phyloP scores from a whole-genome alignment of 176 grass and related monocot species.

The Triticum turgidum region DNA sequence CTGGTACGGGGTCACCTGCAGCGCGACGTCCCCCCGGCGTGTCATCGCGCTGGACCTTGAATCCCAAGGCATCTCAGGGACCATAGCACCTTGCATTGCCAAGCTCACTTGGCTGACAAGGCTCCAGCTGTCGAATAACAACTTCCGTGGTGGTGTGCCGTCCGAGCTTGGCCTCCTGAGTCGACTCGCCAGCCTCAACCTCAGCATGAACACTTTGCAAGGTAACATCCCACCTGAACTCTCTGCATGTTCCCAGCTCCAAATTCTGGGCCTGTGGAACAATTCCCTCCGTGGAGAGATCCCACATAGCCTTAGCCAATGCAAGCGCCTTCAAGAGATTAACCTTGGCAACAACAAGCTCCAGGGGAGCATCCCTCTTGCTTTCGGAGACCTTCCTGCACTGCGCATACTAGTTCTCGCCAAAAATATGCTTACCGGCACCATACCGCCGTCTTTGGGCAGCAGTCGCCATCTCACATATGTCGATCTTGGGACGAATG shows the following conservation, averaged over 20 bases:
- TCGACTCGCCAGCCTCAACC: conserved; percentile 40
- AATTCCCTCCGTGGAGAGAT: conserved; percentile 40
- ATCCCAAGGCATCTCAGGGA: conserved; percentile 32
- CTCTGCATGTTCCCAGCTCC: conserved; percentile 28
- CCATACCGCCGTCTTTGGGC: conserved; percentile 37
- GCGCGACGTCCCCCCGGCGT: neutral
- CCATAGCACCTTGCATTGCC: conserved; percentile 27
- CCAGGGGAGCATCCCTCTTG: conserved; percentile 42
- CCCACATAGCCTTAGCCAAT: conserved; percentile 30
- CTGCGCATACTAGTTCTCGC: conserved; percentile 30
- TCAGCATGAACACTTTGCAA: conserved; percentile 53
- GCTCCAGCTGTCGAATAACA: conserved; percentile 42
- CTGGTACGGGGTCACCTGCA: conserved; percentile 42
- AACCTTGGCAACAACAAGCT: conserved; percentile 44
- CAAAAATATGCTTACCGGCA: conserved; percentile 25
- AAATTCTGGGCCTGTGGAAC: conserved; percentile 10
- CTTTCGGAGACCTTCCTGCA: conserved; percentile 31
- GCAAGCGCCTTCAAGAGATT: conserved; percentile 32
- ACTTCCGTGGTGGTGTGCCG: conserved; percentile 37
- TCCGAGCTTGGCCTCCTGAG: conserved; percentile 34
- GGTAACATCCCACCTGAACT: conserved; percentile 48
- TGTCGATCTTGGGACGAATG: conserved; percentile 43
- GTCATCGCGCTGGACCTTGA: conserved; percentile 24
- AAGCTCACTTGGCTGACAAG: conserved; percentile 36
- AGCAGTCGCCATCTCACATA: conserved; percentile 19